These are phyloP conservation scores for Hypoxylon lienhwacheense DNA, from an alignment of 495 filamentous ascomycete genomes.

Conservation along the genomic window DNA sequence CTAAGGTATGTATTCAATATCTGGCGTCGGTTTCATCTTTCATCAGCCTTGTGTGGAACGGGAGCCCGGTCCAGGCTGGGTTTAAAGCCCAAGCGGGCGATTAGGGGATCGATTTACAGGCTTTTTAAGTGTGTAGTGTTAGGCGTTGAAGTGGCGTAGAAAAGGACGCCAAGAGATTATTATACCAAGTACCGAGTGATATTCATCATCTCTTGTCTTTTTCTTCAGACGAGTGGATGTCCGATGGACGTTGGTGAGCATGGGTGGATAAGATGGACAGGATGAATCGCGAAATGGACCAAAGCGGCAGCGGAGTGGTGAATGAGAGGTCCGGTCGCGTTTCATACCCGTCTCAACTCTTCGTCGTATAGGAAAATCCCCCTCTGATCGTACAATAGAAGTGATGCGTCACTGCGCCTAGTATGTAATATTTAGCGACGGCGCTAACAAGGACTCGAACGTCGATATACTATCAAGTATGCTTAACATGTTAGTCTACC, in stretches of 20 bases:
- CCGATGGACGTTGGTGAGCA: neutral
- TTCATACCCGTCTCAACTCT: slow-evolving; percentile 33
- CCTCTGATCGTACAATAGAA: slow-evolving; percentile 7
- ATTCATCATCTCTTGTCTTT: too few relatives aligned
- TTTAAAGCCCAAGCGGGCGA: slow-evolving; percentile 4
- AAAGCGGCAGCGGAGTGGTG: slow-evolving; percentile 12
- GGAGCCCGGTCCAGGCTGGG: slow-evolving; percentile 6
- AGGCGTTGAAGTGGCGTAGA: too few relatives aligned
- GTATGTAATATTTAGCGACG: slow-evolving; percentile 5
- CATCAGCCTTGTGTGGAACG: slow-evolving; percentile 6
- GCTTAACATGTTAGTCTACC: neutral
- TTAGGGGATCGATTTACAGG: neutral
- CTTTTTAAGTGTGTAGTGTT: too few relatives aligned
- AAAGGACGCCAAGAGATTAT: slow-evolving; percentile 2
- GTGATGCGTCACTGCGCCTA: neutral
- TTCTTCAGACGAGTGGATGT: neutral
- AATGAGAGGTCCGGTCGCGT: slow-evolving; percentile 13
- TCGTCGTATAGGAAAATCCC: neutral
- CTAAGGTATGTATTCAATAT: slow-evolving; percentile 12
- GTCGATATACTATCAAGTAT: too few relatives aligned
- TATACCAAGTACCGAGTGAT: too few relatives aligned
- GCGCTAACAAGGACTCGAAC: too few relatives aligned
- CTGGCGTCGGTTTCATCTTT: too few relatives aligned
- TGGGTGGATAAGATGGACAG: neutral
- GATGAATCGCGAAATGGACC: slow-evolving; percentile 16